These are phyloP conservation scores for Ogataea minuta DNA, from an alignment of 805 yeast species.

Conservation along the genomic window DNA sequence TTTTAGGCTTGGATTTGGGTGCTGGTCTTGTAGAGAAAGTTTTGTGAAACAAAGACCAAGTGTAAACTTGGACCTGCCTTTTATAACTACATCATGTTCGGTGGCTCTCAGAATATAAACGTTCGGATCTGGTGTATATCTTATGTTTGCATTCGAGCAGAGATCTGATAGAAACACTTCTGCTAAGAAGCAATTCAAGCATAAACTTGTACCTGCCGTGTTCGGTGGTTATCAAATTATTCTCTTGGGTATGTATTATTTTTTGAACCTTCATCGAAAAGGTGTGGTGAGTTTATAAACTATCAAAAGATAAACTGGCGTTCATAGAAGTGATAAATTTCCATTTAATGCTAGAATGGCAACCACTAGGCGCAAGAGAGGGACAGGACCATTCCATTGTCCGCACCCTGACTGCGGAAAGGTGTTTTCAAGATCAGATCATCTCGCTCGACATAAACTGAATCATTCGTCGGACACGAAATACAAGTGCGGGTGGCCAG, in stretches of 20 bases:
- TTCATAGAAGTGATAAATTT: background rate
- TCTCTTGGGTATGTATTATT: background rate
- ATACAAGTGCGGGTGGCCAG: constrained; percentile 45
- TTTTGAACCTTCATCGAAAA: background rate
- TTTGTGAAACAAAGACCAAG: too few relatives aligned
- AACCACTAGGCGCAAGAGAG: constrained; percentile 13
- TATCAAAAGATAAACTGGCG: background rate
- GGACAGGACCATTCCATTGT: constrained; percentile 29
- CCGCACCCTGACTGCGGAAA: constrained; percentile 47
- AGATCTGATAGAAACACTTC: too few relatives aligned
- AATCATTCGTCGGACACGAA: constrained; percentile 47
- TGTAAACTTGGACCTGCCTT: too few relatives aligned
- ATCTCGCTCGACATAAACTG: constrained; percentile 52
- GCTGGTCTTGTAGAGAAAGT: too few relatives aligned
- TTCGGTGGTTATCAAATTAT: background rate
- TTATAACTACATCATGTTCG: too few relatives aligned
- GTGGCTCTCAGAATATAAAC: too few relatives aligned
- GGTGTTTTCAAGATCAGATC: constrained; percentile 56
- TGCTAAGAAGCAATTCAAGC: too few relatives aligned
- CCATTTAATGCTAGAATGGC: constrained; percentile 1
- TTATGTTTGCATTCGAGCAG: too few relatives aligned
- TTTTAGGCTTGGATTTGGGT: too few relatives aligned
- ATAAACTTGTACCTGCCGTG: too few relatives aligned
- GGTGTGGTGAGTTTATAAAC: too few relatives aligned
- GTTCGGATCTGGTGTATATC: too few relatives aligned